Evolutionary conservation across 129 eudicot species (phyloP), one percentile per base, ranked within the genome.

Genomic region (Pseudognaphalium luteoalbum): DNA sequence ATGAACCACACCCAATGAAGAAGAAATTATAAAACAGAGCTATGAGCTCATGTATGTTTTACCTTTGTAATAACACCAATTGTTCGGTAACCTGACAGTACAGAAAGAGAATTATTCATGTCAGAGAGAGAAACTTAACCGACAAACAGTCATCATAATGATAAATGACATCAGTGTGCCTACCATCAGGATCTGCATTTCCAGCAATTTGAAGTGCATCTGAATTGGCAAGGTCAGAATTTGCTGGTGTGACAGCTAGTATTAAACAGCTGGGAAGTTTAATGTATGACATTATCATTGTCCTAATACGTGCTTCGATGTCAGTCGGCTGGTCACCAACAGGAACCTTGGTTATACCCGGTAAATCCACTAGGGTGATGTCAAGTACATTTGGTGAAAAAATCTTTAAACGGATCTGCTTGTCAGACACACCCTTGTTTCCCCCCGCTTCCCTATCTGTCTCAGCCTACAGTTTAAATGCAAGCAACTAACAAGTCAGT

Each of bases 291-390:
- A 85, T 88, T 75, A 94, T 94, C 98, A 94, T 94, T 35, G 95
- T 88, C 70, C 98, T 87, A 54, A 94, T 94, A 21, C 97, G 90
- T 69, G 93, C 91, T 87, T 94, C 98, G 75, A 94, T 91, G 70
- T 94, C 98, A 29, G 98, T 80, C 29, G 98, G 96, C 81, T 94
- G 98, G 68, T 94, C 98, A 78, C 98, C 98, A 61, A 94, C 98
- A 70, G 98, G 98, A 72, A 94, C 97, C 80, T 91, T 94, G 21
- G 98, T 94, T 77, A 94, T 85, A 30, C 97, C 97, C 0, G 98
- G 97, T 70, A 94, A 82, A 87, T 94, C 98, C 76, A 94, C 98
- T 60, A 94, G 81, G 33, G 98, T 94, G 33, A 94, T 94, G 83
- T 94, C 98, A 79, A 94, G 98, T 79, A 94, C 98, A 79, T 91